Conservation (phyloP, 192 early-diverging fungal species). For the Backusella macrospora region DNA sequence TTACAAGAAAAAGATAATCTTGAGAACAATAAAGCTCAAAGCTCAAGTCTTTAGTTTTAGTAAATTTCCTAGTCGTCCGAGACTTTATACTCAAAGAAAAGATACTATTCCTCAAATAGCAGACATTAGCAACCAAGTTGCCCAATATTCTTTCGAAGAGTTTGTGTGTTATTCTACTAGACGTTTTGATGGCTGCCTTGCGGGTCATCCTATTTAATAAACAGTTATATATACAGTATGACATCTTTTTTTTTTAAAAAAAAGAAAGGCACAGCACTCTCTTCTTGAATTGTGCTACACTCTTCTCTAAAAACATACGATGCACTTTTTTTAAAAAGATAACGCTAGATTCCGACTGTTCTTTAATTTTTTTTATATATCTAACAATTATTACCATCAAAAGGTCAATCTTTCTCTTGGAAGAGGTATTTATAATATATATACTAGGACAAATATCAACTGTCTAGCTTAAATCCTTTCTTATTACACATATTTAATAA, state of each 20-base stretch:
- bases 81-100: constrained; percentile 30
- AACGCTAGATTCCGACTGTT: not conserved
- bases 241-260: constrained; percentile 2
- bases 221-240: constrained; percentile 2
- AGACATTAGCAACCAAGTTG: constrained; percentile 25
- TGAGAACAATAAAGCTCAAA: constrained; percentile 25
- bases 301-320: too few species aligned
- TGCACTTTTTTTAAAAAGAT: too few species aligned
- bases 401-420: not conserved
- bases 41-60: constrained; percentile 20
- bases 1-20: constrained; percentile 19
- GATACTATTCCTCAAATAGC: constrained; percentile 24
- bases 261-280: too few species aligned
- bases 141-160: constrained; percentile 19
- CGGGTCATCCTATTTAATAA: too few species aligned
- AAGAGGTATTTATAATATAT: not conserved
- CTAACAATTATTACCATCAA: not conserved
- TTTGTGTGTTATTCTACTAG: constrained; percentile 22
- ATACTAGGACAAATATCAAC: not conserved
- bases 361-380: not conserved
- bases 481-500: not conserved
- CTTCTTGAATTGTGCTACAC: too few species aligned
- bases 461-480: not conserved
- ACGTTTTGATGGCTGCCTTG: constrained; percentile 10
- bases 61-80: constrained; percentile 21